Conservation (phyloP, 1,284 basidiomycete species). For the Boletus semigastroideus region DNA sequence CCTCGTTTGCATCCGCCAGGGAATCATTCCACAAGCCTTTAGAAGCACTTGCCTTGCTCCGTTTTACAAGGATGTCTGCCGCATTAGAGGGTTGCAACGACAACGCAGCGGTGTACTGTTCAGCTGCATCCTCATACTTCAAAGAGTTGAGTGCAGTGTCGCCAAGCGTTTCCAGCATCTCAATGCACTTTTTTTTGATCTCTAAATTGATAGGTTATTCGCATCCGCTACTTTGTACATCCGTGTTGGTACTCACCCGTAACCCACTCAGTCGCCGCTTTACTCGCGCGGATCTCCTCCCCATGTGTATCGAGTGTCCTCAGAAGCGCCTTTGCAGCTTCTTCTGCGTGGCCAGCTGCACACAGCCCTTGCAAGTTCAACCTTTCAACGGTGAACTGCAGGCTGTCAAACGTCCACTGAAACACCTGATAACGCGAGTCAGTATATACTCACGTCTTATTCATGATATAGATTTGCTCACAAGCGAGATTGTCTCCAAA, state of each 20-base stretch:
- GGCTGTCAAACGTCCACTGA: neutral
- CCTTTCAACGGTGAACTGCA: neutral
- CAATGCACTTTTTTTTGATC: neutral
- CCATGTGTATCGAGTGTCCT: neutral
- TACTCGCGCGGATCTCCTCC: neutral
- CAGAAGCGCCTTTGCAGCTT: neutral
- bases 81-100: neutral
- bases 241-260: neutral
- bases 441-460: neutral
- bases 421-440: neutral
- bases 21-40: neutral
- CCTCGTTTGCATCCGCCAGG: slow-evolving; percentile 6
- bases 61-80: slow-evolving; percentile 1
- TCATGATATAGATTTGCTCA: neutral
- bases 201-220: neutral
- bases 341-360: neutral
- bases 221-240: too few relatives aligned
- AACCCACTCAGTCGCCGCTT: neutral
- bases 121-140: neutral
- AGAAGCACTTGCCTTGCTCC: neutral
- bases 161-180: neutral
- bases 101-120: slow-evolving; percentile 1
- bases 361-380: neutral
- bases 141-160: neutral
- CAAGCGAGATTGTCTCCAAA: neutral